Evolutionary conservation across 129 eudicot genomes (phyloP), one percentile per base, ranked within the genome.

Genomic region (Solidago caesia): DNA sequence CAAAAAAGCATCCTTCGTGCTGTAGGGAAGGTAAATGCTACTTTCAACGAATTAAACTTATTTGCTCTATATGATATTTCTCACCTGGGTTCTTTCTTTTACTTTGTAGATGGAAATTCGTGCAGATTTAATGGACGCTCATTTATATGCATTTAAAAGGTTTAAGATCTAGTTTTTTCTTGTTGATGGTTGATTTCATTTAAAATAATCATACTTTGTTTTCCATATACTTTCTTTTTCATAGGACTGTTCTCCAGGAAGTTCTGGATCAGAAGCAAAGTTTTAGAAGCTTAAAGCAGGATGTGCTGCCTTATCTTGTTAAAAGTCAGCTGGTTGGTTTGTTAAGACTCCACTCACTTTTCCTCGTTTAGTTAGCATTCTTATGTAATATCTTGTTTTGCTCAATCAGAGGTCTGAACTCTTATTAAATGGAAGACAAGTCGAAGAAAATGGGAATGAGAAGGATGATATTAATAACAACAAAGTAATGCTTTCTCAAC

Each of bases 71-170:
- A 16, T 55, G 43, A 33, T 71, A 44, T 44, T 63, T 80, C 79
- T 75, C 57, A 77, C 74, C 63, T 29, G 13, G 26, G 57, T 42
- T 60, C 29, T 71, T 64, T 56, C 43, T 29, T 51, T 76, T 43
- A 63, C 65, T 25, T 15, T 81, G 81, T 87, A 94, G 98, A 90
- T 94, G 96, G 92, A 90, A 78, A 83, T 94, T 79, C 93, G 89
- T 66, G 75, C 97, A 77, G 98, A 94, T 84, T 80, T 94, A 55
- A 94, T 90, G 97, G 98, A 94, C 61, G 93, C 98, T 70, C 98
- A 94, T 77, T 84, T 94, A 82, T 94, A 94, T 75, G 98, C 97
- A 58, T 94, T 94, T 84, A 94, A 94, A 74, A 94, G 98, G 97
- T 93, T 83, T 68, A 87, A 84, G 51, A 55, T 75, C 68, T 75